These are phyloP conservation scores for Dioszegia crocea DNA, from an alignment of 768 basidiomycete genomes.

Conservation along the genomic window DNA sequence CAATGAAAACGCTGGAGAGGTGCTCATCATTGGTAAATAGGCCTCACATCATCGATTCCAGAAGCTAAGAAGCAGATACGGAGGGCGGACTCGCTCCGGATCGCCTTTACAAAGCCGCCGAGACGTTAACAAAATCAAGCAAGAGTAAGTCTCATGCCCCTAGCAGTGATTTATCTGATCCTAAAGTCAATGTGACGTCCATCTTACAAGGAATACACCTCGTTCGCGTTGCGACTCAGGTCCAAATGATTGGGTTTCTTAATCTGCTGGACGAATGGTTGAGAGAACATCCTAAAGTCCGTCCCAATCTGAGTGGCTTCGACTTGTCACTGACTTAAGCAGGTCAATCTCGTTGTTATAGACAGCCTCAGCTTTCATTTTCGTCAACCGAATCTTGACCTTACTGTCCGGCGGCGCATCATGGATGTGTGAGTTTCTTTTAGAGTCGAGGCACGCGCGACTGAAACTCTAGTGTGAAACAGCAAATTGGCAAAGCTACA, in stretches of 20 bases:
- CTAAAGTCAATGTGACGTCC: constrained; percentile 17
- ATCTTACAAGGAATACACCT: constrained; percentile 40
- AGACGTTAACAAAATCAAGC: constrained; percentile 10
- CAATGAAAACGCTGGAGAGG: constrained; percentile 22
- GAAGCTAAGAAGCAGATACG: constrained; percentile 35
- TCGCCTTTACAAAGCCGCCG: constrained; percentile 24
- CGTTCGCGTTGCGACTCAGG: constrained; percentile 38
- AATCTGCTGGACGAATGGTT: constrained; percentile 45
- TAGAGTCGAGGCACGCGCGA: neutral
- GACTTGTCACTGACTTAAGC: too few relatives aligned
- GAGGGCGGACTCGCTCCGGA: constrained; percentile 40
- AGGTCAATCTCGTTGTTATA: constrained; percentile 42
- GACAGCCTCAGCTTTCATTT: constrained; percentile 48
- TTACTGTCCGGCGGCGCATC: constrained; percentile 19
- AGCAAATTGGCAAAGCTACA: constrained; percentile 41
- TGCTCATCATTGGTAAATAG: constrained; percentile 42
- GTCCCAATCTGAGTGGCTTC: neutral
- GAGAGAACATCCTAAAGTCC: constrained; percentile 32
- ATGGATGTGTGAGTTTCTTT: constrained; percentile 39
- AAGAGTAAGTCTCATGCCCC: too few relatives aligned
- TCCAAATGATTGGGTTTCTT: constrained; percentile 46
- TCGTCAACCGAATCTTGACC: constrained; percentile 39
- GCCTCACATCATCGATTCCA: neutral
- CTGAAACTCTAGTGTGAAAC: constrained; percentile 29
- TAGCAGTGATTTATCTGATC: too few relatives aligned